A percentile compares a stretch with the other conserved stretches of the same genome.
Evolutionary conservation across 2,329 filamentous ascomycete species (phyloP).

Genomic region (Berkeleyomyces basicola): DNA sequence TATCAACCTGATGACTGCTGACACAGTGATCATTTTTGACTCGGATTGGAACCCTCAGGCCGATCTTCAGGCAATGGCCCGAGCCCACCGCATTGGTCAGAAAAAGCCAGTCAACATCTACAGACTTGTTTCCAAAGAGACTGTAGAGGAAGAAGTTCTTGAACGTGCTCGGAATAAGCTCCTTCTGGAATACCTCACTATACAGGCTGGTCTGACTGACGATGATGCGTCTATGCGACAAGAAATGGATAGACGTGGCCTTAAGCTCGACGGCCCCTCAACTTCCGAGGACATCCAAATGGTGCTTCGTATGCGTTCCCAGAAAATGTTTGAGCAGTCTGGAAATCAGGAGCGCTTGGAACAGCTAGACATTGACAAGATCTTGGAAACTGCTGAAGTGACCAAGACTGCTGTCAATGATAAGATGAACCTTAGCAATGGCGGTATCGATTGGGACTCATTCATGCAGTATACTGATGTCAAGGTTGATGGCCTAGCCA

Average conservation of each 20-base stretch:
- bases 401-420: slow-evolving; percentile 93
- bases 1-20: slow-evolving; percentile 97
- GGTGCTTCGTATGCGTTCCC: slow-evolving; percentile 93
- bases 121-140: slow-evolving; percentile 91
- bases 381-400: slow-evolving; percentile 90
- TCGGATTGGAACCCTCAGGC: slow-evolving; percentile 99
- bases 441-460: slow-evolving; percentile 70
- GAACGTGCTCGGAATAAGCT: slow-evolving; percentile 95
- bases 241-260: slow-evolving; percentile 62
- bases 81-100: slow-evolving; percentile 93
- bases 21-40: slow-evolving; percentile 95
- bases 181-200: slow-evolving; percentile 91
- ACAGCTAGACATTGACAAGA: slow-evolving; percentile 92
- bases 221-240: slow-evolving; percentile 67
- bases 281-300: slow-evolving; percentile 90
- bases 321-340: slow-evolving; percentile 97
- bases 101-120: slow-evolving; percentile 94
- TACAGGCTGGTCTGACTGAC: slow-evolving; percentile 91
- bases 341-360: slow-evolving; percentile 94
- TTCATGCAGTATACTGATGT: slow-evolving; percentile 98
- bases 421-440: slow-evolving; percentile 79
- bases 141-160: slow-evolving; percentile 92
- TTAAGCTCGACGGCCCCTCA: slow-evolving; percentile 62
- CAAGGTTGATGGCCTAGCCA: slow-evolving; percentile 63
- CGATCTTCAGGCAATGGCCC: slow-evolving; percentile 94